Conservation (phyloP, 75 land plant genomes). For the Larix kaempferi region DNA sequence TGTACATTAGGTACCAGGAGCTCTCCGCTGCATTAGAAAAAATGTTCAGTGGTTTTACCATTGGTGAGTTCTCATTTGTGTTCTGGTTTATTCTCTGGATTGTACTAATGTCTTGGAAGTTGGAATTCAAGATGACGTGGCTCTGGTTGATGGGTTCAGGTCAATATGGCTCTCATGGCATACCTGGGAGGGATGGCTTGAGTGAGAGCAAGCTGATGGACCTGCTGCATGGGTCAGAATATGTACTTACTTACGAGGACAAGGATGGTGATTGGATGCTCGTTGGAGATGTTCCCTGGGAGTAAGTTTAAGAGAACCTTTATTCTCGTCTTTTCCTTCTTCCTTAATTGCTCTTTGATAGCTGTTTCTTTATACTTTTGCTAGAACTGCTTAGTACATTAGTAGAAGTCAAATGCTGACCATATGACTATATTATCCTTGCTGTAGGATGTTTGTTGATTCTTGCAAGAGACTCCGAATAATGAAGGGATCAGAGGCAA, state of each 20-base stretch:
- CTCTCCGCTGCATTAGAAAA: constrained; percentile 39
- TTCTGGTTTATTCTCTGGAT: background rate
- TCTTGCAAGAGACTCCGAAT: constrained; percentile 63
- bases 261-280: constrained; percentile 65
- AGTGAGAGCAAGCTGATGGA: constrained; percentile 38
- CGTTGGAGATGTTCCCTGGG: constrained; percentile 83
- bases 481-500: constrained; percentile 63
- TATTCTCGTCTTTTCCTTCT: background rate
- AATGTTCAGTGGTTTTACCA: constrained; percentile 48
- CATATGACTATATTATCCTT: background rate
- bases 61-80: constrained; percentile 22
- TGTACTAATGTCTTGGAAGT: background rate
- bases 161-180: constrained; percentile 22
- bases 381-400: background rate
- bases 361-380: background rate
- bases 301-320: constrained; percentile 25
- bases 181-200: constrained; percentile 12
- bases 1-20: constrained; percentile 41
- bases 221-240: constrained; percentile 47
- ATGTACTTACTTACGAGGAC: constrained; percentile 64
- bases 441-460: constrained; percentile 60
- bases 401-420: background rate
- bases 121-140: background rate
- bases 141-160: constrained; percentile 13
- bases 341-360: background rate